phyloP scores from a whole-genome alignment of 1,139 yeast species.

The Saccharomyces hybrid region DNA sequence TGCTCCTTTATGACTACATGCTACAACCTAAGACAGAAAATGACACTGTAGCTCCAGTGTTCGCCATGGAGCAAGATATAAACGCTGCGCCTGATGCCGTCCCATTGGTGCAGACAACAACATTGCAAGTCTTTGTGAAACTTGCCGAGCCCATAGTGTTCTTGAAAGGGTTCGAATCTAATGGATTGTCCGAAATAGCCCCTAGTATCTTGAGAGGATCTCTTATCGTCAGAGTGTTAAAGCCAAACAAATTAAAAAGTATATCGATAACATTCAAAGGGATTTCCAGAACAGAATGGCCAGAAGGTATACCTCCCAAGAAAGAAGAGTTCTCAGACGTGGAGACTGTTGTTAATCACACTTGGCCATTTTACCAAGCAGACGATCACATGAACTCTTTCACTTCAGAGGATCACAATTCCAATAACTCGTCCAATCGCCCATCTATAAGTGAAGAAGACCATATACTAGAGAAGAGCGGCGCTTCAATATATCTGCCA shows the following conservation, averaged over 20 bases:
- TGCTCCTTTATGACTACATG: neutral
- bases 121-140: constrained; percentile 30
- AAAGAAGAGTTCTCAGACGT: constrained; percentile 52
- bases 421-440: constrained; percentile 9
- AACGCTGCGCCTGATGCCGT: constrained; percentile 26
- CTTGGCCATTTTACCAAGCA: constrained; percentile 77
- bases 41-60: constrained; percentile 17
- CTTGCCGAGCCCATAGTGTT: constrained; percentile 78
- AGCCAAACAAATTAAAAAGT: constrained; percentile 64
- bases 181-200: constrained; percentile 33
- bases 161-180: constrained; percentile 77
- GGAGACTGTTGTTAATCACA: constrained; percentile 60
- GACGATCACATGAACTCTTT: constrained; percentile 9
- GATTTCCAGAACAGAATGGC: constrained; percentile 81
- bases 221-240: constrained; percentile 56
- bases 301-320: constrained; percentile 93
- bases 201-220: constrained; percentile 84
- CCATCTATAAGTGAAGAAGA: constrained; percentile 13
- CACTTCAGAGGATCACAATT: neutral
- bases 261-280: constrained; percentile 66
- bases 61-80: constrained; percentile 30
- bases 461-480: constrained; percentile 14
- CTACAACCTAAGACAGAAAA: neutral
- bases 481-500: constrained; percentile 19
- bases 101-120: constrained; percentile 31